These are phyloP conservation scores for Luvunga scandens DNA, from an alignment of 345 rosid genomes.

Conservation along the genomic window DNA sequence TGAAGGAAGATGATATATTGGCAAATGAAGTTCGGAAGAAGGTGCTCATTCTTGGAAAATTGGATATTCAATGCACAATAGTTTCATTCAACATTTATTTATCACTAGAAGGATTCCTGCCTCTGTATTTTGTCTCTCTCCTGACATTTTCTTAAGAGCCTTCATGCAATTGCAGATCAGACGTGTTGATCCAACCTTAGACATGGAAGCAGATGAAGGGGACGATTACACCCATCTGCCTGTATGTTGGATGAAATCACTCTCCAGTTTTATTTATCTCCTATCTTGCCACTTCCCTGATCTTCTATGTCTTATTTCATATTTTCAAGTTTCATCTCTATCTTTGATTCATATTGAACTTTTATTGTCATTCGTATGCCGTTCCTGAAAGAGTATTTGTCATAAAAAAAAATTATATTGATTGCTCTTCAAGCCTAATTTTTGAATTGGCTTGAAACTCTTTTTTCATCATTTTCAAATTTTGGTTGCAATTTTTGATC, in stretches of 20 bases:
- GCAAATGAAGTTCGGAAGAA: conserved; percentile 72
- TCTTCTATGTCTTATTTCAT: not conserved
- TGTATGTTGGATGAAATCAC: conserved; percentile 41
- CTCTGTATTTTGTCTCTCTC: conserved; percentile 8
- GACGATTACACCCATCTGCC: conserved; percentile 95
- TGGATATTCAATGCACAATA: not conserved
- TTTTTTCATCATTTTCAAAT: not conserved
- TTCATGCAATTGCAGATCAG: conserved; percentile 53
- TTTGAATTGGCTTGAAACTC: not conserved
- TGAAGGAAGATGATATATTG: conserved; percentile 86
- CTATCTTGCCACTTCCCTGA: not conserved
- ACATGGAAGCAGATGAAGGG: conserved; percentile 93
- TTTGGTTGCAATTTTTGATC: conserved; percentile 13
- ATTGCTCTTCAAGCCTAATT: not conserved
- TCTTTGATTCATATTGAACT: not conserved
- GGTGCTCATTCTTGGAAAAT: conserved; percentile 41
- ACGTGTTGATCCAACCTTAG: conserved; percentile 90
- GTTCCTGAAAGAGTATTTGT: conserved; percentile 8
- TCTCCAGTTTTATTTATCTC: not conserved
- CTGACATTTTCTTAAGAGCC: conserved; percentile 8
- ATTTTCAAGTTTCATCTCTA: not conserved
- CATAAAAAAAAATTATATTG: not conserved
- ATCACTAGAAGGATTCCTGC: conserved; percentile 1
- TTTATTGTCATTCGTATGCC: not conserved
- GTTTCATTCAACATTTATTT: conserved; percentile 4